These are phyloP conservation scores for Pseudognaphalium luteoalbum DNA, from an alignment of 129 eudicot genomes.

Conservation along the genomic window DNA sequence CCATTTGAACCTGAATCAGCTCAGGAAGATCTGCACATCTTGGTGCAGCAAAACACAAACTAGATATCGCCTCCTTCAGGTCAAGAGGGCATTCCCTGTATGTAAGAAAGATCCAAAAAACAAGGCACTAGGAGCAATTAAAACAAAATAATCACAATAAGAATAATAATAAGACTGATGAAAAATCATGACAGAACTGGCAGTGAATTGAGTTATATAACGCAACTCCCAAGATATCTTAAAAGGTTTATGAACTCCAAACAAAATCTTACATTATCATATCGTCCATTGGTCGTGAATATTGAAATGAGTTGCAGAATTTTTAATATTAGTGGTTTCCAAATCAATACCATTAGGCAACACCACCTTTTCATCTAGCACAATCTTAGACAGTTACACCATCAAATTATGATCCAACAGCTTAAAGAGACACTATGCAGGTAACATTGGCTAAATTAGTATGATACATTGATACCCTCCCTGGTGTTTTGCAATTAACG, in stretches of 20 bases:
- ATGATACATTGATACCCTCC: neutral
- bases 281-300: too few relatives aligned
- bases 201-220: neutral
- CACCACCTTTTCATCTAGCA: too few relatives aligned
- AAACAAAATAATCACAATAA: neutral
- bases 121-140: neutral
- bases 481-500: neutral
- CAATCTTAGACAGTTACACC: too few relatives aligned
- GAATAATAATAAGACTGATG: neutral
- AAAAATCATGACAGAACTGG: neutral
- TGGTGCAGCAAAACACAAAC: slow-evolving; percentile 97
- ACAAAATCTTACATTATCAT: neutral
- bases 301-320: too few relatives aligned
- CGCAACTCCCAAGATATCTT: neutral
- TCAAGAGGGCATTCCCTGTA: slow-evolving; percentile 95
- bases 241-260: neutral
- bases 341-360: too few relatives aligned
- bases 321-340: too few relatives aligned
- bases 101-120: neutral
- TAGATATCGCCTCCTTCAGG: slow-evolving; percentile 91
- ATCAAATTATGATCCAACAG: neutral
- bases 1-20: slow-evolving; percentile 74
- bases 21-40: slow-evolving; percentile 96
- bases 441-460: neutral
- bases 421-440: neutral